These are phyloP conservation scores for Talinum fruticosum DNA, from an alignment of 148 eudicot species.

Conservation along the genomic window DNA sequence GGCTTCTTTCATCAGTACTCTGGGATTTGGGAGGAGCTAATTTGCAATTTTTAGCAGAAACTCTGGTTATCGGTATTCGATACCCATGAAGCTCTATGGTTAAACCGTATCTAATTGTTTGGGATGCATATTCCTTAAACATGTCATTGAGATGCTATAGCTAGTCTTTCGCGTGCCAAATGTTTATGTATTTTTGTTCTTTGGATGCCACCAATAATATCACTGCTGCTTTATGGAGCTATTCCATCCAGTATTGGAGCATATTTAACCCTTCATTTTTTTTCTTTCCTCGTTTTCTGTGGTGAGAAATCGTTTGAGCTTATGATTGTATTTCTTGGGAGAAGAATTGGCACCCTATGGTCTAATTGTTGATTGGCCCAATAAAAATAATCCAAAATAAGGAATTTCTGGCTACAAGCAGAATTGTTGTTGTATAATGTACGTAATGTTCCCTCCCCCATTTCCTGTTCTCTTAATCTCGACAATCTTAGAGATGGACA, in stretches of 20 bases:
- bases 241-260: not conserved
- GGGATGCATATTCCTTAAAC: not conserved
- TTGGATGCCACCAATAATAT: not conserved
- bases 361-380: no score
- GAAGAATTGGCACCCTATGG: no score
- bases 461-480: no score
- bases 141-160: no score
- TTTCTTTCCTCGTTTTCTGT: not conserved
- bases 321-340: not conserved
- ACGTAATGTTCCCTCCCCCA: no score
- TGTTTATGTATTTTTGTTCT: not conserved
- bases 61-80: constrained; percentile 13
- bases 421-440: no score
- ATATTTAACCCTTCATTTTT: not conserved
- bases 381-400: no score
- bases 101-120: not conserved
- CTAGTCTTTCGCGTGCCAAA: not conserved
- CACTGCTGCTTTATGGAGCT: not conserved
- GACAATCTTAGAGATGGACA: no score
- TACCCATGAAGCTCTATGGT: constrained; percentile 5
- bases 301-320: not conserved
- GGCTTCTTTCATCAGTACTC: constrained; percentile 9
- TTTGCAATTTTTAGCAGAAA: not conserved
- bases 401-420: no score
- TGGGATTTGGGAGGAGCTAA: constrained; percentile 23